A percentile compares a stretch with the other conserved stretches of the same genome.
Conservation (phyloP, 2,329 filamentous ascomycete genomes). For the Tolypocladium ophioglossoides region DNA sequence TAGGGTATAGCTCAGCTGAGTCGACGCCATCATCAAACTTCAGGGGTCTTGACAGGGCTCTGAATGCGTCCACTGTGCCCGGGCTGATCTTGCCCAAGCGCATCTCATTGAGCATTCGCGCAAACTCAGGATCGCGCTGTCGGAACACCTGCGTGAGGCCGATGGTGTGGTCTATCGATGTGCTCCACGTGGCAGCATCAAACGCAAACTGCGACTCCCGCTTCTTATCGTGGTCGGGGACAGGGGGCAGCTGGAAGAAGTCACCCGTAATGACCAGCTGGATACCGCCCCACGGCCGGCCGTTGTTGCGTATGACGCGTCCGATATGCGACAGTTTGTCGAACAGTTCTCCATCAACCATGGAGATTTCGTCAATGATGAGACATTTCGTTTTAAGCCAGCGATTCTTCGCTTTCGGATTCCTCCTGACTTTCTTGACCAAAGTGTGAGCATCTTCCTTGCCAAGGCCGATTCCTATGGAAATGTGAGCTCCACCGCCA, state of each 20-base stretch:
- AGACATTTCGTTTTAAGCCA: slow-evolving; percentile 86
- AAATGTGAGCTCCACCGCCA: not conserved
- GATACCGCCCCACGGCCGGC: slow-evolving; percentile 87
- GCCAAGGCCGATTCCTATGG: slow-evolving; percentile 66
- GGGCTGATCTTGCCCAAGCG: slow-evolving; percentile 71
- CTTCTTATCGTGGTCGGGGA: slow-evolving; percentile 62
- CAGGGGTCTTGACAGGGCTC: slow-evolving; percentile 58
- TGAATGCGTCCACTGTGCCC: slow-evolving; percentile 69
- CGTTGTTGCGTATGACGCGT: slow-evolving; percentile 77
- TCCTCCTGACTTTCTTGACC: slow-evolving; percentile 82
- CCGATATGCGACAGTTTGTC: slow-evolving; percentile 91
- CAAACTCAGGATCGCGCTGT: slow-evolving; percentile 83
- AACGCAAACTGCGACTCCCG: slow-evolving; percentile 79
- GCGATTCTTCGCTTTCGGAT: slow-evolving; percentile 75
- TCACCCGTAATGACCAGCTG: slow-evolving; percentile 93
- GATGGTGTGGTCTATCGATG: slow-evolving; percentile 90
- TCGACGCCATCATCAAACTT: slow-evolving; percentile 61
- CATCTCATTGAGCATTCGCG: slow-evolving; percentile 96
- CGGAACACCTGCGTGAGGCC: slow-evolving; percentile 92
- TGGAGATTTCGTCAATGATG: slow-evolving; percentile 91
- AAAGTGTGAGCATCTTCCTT: slow-evolving; percentile 76
- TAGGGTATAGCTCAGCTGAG: slow-evolving; percentile 82
- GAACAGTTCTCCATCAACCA: slow-evolving; percentile 95
- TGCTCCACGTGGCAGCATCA: slow-evolving; percentile 83
- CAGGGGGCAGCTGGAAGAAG: slow-evolving; percentile 94